These are phyloP conservation scores for Triangularia setosa DNA, from an alignment of 2,329 filamentous ascomycete genomes.

Conservation along the genomic window DNA sequence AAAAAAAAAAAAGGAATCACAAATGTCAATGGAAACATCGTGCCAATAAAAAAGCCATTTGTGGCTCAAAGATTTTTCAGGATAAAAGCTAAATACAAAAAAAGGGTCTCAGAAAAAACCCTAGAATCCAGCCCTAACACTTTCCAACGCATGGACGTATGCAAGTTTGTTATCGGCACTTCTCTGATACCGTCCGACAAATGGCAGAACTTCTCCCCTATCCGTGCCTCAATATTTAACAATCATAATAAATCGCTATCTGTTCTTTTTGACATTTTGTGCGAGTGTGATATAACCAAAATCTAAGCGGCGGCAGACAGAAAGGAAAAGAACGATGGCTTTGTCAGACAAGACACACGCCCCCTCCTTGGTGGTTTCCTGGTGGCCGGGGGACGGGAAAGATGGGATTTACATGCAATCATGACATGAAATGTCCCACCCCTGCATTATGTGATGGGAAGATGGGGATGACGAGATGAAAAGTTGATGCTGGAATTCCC, in stretches of 20 bases:
- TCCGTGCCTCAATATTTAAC: neutral
- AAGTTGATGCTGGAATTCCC: neutral
- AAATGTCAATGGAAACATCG: neutral
- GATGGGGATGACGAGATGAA: neutral
- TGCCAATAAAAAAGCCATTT: neutral
- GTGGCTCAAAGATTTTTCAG: neutral
- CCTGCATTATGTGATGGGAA: too few species aligned
- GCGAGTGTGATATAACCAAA: too few species aligned
- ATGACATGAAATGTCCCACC: neutral
- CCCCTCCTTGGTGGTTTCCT: neutral
- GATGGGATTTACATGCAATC: neutral
- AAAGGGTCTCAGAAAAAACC: neutral
- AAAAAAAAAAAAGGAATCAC: too few species aligned
- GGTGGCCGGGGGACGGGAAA: neutral
- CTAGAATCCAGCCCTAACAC: neutral
- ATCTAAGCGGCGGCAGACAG: too few species aligned
- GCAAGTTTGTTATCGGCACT: neutral
- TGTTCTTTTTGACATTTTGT: neutral
- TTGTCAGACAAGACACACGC: neutral
- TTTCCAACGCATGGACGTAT: neutral
- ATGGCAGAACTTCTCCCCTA: neutral
- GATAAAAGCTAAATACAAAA: neutral
- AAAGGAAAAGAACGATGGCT: neutral
- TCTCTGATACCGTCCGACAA: neutral
- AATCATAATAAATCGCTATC: too few species aligned